Evolutionary conservation across 2,329 filamentous ascomycete genomes (phyloP).

Genomic region (Sclerotinia sclerotiorum): DNA sequence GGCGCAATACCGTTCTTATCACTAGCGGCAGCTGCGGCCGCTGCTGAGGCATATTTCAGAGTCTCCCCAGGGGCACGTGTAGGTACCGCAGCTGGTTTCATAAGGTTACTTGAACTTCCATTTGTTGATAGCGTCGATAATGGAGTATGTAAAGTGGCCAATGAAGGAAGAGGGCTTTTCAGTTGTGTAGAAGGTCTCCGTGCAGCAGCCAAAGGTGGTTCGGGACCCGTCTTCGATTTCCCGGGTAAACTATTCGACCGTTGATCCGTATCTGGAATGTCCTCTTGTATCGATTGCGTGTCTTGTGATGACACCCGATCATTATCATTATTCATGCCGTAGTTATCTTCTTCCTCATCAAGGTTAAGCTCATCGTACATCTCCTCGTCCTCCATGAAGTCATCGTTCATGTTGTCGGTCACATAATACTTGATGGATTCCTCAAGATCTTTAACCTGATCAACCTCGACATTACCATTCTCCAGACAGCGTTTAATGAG

Average conservation of each 20-base stretch:
- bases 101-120: constrained; percentile 59
- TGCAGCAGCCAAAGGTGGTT: constrained; percentile 54
- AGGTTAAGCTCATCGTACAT: constrained; percentile 95
- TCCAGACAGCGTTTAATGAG: constrained; percentile 85
- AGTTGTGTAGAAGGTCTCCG: constrained; percentile 83
- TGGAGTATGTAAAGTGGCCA: constrained; percentile 84
- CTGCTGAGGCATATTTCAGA: constrained; percentile 94
- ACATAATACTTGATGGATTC: constrained; percentile 96
- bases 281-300: constrained; percentile 86
- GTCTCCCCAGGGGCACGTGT: constrained; percentile 83
- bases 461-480: constrained; percentile 85
- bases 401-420: constrained; percentile 80
- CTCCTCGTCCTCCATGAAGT: constrained; percentile 90
- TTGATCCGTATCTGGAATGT: constrained; percentile 62
- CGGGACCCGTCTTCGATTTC: constrained; percentile 56
- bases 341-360: constrained; percentile 86
- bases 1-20: constrained; percentile 92
- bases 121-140: constrained; percentile 55
- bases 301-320: constrained; percentile 96
- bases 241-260: constrained; percentile 48
- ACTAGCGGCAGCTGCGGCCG: constrained; percentile 87
- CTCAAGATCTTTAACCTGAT: constrained; percentile 83
- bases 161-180: constrained; percentile 89
- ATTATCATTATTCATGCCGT: constrained; percentile 75
- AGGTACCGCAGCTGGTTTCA: constrained; percentile 92